These are phyloP conservation scores for Jamesozyma spencerorum DNA, from an alignment of 805 yeast genomes.

Conservation along the genomic window DNA sequence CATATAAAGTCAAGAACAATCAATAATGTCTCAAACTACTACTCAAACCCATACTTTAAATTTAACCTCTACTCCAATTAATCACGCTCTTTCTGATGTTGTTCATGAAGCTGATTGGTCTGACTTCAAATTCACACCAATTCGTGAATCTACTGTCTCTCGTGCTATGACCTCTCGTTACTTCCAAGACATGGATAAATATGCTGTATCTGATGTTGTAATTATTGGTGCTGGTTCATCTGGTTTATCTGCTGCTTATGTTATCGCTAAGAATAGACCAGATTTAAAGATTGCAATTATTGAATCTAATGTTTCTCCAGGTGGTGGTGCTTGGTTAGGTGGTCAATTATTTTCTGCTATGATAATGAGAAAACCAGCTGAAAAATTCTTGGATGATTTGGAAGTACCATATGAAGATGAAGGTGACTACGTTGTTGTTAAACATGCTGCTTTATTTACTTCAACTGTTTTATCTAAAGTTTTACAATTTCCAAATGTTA, in stretches of 20 bases:
- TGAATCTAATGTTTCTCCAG: slow-evolving; percentile 68
- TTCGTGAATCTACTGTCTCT: slow-evolving; percentile 69
- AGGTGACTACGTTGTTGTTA: slow-evolving; percentile 71
- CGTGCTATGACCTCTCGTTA: slow-evolving; percentile 73
- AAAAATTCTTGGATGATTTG: slow-evolving; percentile 53
- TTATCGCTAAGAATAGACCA: slow-evolving; percentile 63
- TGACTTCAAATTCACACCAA: slow-evolving; percentile 57
- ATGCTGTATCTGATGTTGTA: slow-evolving; percentile 65
- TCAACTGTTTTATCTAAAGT: slow-evolving; percentile 64
- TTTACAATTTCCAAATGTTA: slow-evolving; percentile 61
- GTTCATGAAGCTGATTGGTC: slow-evolving; percentile 48
- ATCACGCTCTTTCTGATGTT: slow-evolving; percentile 26
- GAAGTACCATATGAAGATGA: slow-evolving; percentile 66
- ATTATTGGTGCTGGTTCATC: slow-evolving; percentile 75
- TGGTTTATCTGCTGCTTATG: slow-evolving; percentile 69
- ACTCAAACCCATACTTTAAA: slow-evolving; percentile 4
- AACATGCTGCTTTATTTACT: slow-evolving; percentile 71
- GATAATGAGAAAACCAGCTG: slow-evolving; percentile 76
- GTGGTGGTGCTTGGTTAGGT: slow-evolving; percentile 75
- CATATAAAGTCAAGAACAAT: neutral
- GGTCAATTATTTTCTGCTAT: slow-evolving; percentile 71
- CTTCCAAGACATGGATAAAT: slow-evolving; percentile 62
- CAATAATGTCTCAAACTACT: slow-evolving; percentile 8
- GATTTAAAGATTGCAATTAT: slow-evolving; percentile 65
- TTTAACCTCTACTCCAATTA: slow-evolving; percentile 14